phyloP scores from a whole-genome alignment of 371 early-diverging fungal genomes.

The Circinella umbellata region DNA sequence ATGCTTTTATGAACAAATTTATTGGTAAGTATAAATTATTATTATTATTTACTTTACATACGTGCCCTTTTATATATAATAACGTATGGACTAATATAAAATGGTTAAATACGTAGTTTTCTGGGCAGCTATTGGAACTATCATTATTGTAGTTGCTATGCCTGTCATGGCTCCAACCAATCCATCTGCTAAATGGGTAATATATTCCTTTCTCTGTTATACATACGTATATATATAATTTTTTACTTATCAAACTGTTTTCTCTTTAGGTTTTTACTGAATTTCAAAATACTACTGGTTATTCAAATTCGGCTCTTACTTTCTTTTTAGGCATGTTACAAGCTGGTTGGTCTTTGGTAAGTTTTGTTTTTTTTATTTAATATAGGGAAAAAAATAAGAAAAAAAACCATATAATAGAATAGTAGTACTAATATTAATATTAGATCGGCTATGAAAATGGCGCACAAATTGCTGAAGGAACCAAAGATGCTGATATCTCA shows the following conservation, averaged over 20 bases:
- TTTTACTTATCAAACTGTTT: no score
- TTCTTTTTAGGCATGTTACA: conserved; percentile 47
- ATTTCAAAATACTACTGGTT: conserved; percentile 43
- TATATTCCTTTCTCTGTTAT: no score
- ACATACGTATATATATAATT: no score
- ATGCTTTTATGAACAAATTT: conserved; percentile 34
- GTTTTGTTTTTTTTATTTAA: no score
- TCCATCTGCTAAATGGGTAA: conserved; percentile 32
- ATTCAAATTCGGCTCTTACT: conserved; percentile 28
- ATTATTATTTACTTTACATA: no score
- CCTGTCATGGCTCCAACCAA: conserved; percentile 44
- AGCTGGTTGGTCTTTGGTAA: conserved; percentile 41
- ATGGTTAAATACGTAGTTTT: conserved; percentile 14
- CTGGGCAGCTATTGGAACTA: conserved; percentile 39
- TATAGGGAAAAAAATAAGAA: no score
- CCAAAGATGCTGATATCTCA: conserved; percentile 37
- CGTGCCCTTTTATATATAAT: no score
- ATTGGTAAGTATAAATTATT: conserved; percentile 26
- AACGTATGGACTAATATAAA: no score
- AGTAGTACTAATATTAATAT: background rate
- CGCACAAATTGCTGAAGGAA: conserved; percentile 48
- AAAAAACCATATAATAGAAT: background rate
- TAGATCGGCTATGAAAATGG: conserved; percentile 45
- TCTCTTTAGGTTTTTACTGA: conserved; percentile 33
- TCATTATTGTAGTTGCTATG: conserved; percentile 38